Percentiles rank a stretch among this genome's conserved stretches.
Evolutionary conservation across 768 basidiomycete genomes (phyloP).

Genomic region (Calocybe cyanea): DNA sequence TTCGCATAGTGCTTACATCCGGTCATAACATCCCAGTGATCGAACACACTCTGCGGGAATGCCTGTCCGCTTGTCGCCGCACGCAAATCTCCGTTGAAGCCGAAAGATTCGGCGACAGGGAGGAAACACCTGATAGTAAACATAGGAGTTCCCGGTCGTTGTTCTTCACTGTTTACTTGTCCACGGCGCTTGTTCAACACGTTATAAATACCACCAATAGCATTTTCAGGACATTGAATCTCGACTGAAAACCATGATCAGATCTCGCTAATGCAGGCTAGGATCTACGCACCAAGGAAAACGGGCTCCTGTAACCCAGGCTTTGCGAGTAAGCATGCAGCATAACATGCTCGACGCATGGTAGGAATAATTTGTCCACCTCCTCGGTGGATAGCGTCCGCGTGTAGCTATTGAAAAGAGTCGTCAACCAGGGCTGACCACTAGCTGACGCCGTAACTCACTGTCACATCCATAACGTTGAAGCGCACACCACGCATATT

Average conservation of each 20-base stretch:
- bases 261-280: neutral
- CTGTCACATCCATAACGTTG: conserved; percentile 95
- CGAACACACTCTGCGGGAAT: conserved; percentile 95
- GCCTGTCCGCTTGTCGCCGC: conserved; percentile 93
- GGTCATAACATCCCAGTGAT: conserved; percentile 87
- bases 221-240: conserved; percentile 97
- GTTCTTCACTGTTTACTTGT: conserved; percentile 98
- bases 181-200: conserved; percentile 95
- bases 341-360: conserved; percentile 94
- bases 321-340: conserved; percentile 87
- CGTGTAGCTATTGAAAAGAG: conserved; percentile 61
- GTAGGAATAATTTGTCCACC: conserved; percentile 99
- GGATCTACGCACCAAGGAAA: conserved; percentile 68
- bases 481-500: conserved; percentile 98
- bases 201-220: conserved; percentile 97
- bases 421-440: conserved; percentile 5
- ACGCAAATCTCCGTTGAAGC: conserved; percentile 96
- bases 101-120: conserved; percentile 90
- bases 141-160: conserved; percentile 96
- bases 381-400: conserved; percentile 99
- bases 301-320: conserved; percentile 94
- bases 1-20: conserved; percentile 54
- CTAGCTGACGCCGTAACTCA: conserved; percentile 32
- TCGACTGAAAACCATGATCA: conserved; percentile 55
- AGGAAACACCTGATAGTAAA: conserved; percentile 98